Evolutionary conservation across 1,284 basidiomycete genomes (phyloP).

Genomic region (Agroathelia rolfsii): DNA sequence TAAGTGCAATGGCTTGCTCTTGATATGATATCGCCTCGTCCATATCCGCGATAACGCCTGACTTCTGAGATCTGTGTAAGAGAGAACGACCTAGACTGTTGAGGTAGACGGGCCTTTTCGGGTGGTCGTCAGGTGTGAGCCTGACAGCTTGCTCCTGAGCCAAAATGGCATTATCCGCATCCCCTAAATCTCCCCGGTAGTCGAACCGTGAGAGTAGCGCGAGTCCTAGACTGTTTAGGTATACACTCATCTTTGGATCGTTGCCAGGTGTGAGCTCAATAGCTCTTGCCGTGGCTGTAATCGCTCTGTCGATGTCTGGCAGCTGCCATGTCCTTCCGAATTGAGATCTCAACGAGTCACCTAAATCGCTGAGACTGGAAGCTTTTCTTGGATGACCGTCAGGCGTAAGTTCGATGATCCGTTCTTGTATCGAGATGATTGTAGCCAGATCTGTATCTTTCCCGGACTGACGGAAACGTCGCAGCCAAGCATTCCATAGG

Average conservation of each 20-base stretch:
- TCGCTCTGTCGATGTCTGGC: conserved; percentile 2
- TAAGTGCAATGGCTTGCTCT: conserved; percentile 6
- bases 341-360: too few species aligned
- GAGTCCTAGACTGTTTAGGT: conserved; percentile 6
- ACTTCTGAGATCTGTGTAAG: conserved; percentile 7
- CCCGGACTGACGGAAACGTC: too few species aligned
- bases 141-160: conserved; percentile 11
- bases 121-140: conserved; percentile 8
- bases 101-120: conserved; percentile 6
- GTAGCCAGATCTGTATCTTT: too few species aligned
- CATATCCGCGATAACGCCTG: conserved; percentile 8
- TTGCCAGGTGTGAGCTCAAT: conserved; percentile 3
- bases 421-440: too few species aligned
- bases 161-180: conserved; percentile 9
- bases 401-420: conserved; percentile 5
- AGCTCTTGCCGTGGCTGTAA: neutral
- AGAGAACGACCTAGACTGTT: conserved; percentile 7
- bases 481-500: too few species aligned
- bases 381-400: conserved; percentile 5
- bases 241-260: conserved; percentile 1
- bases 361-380: neutral
- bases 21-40: conserved; percentile 6
- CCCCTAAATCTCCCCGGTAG: conserved; percentile 5
- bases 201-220: conserved; percentile 7
- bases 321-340: neutral